Evolutionary conservation across 371 early-diverging fungal genomes (phyloP).

Genomic region (Mortierella sp.): DNA sequence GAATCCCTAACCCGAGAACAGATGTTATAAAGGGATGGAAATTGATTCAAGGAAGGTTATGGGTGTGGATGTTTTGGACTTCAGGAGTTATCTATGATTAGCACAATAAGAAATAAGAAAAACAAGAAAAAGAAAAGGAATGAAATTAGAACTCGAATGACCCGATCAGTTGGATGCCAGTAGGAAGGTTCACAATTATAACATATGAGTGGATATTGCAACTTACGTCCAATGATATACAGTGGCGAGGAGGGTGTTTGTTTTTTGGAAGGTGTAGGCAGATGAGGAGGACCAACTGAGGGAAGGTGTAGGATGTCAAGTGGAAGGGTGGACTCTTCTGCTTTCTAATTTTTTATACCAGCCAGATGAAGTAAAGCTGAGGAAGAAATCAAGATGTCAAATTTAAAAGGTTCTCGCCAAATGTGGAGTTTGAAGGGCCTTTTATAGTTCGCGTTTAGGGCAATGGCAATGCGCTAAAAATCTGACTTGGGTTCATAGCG

Average conservation of each 20-base stretch:
- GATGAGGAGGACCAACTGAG: too few relatives aligned
- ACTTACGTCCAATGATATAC: background rate
- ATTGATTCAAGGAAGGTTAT: background rate
- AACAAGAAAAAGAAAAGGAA: background rate
- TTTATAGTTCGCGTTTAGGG: constrained; percentile 2
- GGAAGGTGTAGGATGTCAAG: too few relatives aligned
- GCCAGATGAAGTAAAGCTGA: too few relatives aligned
- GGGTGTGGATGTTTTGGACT: background rate
- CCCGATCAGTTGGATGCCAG: background rate
- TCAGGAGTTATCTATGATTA: background rate
- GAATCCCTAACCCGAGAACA: background rate
- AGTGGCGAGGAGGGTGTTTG: background rate
- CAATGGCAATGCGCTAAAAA: background rate
- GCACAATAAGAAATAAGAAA: background rate
- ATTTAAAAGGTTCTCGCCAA: background rate
- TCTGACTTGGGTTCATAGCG: background rate
- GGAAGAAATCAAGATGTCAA: background rate
- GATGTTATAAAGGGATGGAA: background rate
- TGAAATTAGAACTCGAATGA: background rate
- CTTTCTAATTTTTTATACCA: too few relatives aligned
- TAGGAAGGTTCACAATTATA: background rate
- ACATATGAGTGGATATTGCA: background rate
- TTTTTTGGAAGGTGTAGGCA: too few relatives aligned
- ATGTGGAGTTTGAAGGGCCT: background rate
- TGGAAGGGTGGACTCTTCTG: too few relatives aligned